A percentile compares a stretch with the other conserved stretches of the same genome.
phyloP scores from a whole-genome alignment of 371 early-diverging fungal genomes.

The Choanephora cucurbitarum region DNA sequence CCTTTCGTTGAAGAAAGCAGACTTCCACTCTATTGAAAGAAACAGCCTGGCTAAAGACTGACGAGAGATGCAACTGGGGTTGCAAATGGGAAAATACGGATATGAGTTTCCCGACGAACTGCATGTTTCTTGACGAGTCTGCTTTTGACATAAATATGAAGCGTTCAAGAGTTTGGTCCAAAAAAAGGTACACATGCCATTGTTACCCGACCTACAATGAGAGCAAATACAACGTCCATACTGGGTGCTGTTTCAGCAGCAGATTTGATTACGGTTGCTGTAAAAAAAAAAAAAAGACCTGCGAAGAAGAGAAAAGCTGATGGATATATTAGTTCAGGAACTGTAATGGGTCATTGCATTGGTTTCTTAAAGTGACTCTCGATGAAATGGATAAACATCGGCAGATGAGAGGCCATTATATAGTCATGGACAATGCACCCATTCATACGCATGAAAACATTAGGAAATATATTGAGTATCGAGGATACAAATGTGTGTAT shows the following conservation, averaged over 20 bases:
- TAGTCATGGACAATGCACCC: conserved; percentile 23
- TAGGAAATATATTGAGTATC: conserved; percentile 27
- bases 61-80: no score
- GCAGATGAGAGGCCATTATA: conserved; percentile 22
- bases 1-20: no score
- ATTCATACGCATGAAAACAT: conserved; percentile 28
- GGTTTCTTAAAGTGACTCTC: conserved; percentile 21
- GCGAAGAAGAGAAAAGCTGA: conserved; percentile 28
- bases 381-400: conserved; percentile 29
- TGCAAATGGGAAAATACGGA: conserved; percentile 21
- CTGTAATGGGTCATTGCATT: conserved; percentile 20
- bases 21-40: no score
- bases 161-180: conserved; percentile 20
- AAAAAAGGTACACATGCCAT: conserved; percentile 15
- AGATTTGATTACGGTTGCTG: conserved; percentile 25
- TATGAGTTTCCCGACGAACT: no score
- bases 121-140: conserved; percentile 13
- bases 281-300: conserved; percentile 28
- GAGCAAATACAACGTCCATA: conserved; percentile 29
- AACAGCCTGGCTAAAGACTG: no score
- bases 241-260: conserved; percentile 27
- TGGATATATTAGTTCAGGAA: conserved; percentile 26
- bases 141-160: conserved; percentile 23
- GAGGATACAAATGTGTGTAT: conserved; percentile 9
- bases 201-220: conserved; percentile 23